Conservation (phyloP, 2,329 filamentous ascomycete genomes). For the Colletotrichum sp. region DNA sequence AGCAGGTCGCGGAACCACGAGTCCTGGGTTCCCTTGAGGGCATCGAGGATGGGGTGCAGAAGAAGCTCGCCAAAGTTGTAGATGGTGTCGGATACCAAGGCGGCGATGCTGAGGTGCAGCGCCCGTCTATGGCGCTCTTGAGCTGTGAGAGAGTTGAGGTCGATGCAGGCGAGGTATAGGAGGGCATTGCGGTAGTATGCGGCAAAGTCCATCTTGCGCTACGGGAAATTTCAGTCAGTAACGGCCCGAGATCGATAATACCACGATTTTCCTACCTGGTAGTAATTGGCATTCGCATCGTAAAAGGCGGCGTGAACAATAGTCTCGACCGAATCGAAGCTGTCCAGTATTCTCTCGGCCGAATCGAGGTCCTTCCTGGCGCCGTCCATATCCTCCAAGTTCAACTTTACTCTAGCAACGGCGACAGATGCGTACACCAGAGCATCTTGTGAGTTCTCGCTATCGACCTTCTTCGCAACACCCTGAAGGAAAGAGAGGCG, state of each 20-base stretch:
- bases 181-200: constrained; percentile 98
- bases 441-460: constrained; percentile 91
- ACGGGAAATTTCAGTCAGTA: constrained; percentile 38
- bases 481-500: constrained; percentile 84
- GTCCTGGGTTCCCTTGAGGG: constrained; percentile 74
- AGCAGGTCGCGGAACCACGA: constrained; percentile 94
- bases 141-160: constrained; percentile 75
- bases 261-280: constrained; percentile 64
- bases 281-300: constrained; percentile 92
- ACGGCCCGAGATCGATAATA: not conserved
- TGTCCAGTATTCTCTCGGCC: constrained; percentile 86
- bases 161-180: constrained; percentile 95
- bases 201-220: constrained; percentile 86
- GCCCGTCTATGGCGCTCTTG: constrained; percentile 82
- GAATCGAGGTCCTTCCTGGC: constrained; percentile 86
- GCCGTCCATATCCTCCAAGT: constrained; percentile 78
- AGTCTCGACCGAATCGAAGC: constrained; percentile 93
- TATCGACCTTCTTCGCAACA: constrained; percentile 87
- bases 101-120: constrained; percentile 91
- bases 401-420: constrained; percentile 85
- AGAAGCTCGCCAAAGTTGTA: constrained; percentile 99
- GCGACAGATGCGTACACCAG: constrained; percentile 93
- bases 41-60: constrained; percentile 92
- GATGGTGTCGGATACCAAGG: constrained; percentile 91
- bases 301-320: constrained; percentile 97